These are phyloP conservation scores for Yueomyces sinensis DNA, from an alignment of 805 yeast genomes.

Conservation along the genomic window DNA sequence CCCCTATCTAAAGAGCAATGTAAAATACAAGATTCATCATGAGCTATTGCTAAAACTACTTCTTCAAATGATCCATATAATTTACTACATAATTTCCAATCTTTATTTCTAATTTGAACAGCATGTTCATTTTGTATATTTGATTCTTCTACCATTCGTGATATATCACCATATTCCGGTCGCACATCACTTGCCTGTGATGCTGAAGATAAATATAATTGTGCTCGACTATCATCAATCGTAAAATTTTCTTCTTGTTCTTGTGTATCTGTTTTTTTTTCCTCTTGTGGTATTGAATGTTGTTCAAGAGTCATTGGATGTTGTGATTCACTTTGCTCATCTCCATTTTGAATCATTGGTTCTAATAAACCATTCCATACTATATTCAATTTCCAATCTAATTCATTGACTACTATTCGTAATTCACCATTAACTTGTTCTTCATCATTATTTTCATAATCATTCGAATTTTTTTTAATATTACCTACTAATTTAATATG, in stretches of 20 bases:
- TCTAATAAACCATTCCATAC: conserved; percentile 24
- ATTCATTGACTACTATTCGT: conserved; percentile 18
- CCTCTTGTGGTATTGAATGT: not conserved
- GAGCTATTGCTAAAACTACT: conserved; percentile 44
- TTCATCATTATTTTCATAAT: conserved; percentile 1
- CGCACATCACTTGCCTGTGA: not conserved
- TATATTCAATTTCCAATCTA: conserved; percentile 22
- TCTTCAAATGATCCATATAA: conserved; percentile 50
- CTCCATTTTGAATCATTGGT: conserved; percentile 6
- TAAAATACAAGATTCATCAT: conserved; percentile 45
- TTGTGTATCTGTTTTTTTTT: not conserved
- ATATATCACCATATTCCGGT: conserved; percentile 5
- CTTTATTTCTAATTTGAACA: conserved; percentile 41
- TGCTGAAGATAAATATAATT: not conserved
- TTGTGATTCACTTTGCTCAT: conserved; percentile 1
- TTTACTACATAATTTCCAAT: conserved; percentile 56
- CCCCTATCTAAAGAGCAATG: conserved; percentile 53
- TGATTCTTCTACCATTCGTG: conserved; percentile 14
- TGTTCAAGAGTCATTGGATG: not conserved
- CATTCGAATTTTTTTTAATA: conserved; percentile 1
- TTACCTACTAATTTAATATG: conserved; percentile 34
- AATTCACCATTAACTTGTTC: conserved; percentile 6
- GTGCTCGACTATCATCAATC: not conserved
- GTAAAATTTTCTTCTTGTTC: not conserved
- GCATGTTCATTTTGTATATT: conserved; percentile 21